Percentiles rank a stretch among this genome's conserved stretches.
Conservation (phyloP, 768 basidiomycete genomes). For the Suillus paluster region DNA sequence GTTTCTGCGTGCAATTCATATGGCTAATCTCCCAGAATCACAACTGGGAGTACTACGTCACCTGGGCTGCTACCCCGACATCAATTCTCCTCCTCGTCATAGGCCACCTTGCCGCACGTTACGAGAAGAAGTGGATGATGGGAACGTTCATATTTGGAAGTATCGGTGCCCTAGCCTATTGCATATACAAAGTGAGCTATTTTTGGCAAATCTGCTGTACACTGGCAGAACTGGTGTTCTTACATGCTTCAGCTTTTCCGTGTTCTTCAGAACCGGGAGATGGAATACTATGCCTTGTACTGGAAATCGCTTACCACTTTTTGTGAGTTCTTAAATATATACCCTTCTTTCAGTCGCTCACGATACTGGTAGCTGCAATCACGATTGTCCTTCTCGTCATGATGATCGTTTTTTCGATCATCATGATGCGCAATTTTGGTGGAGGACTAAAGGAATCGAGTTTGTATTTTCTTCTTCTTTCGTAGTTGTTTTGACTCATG, state of each 20-base stretch:
- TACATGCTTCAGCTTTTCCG: conserved; percentile 63
- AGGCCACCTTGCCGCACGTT: conserved; percentile 87
- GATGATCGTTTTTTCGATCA: conserved; percentile 75
- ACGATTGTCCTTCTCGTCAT: conserved; percentile 76
- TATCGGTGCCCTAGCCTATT: conserved; percentile 84
- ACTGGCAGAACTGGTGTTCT: no score
- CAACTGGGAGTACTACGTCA: conserved; percentile 91
- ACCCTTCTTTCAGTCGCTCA: conserved; percentile 10
- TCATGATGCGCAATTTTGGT: conserved; percentile 89
- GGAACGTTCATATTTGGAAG: conserved; percentile 86
- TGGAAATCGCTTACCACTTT: conserved; percentile 88
- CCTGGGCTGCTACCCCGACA: conserved; percentile 85
- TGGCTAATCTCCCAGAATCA: conserved; percentile 74
- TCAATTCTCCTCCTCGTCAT: conserved; percentile 84
- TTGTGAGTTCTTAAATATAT: conserved; percentile 54
- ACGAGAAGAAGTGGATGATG: conserved; percentile 93
- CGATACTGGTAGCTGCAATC: conserved; percentile 63
- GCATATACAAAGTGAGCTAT: conserved; percentile 80
- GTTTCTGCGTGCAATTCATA: conserved; percentile 89
- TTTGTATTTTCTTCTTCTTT: conserved; percentile 47
- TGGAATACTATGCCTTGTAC: conserved; percentile 60
- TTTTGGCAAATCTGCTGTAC: conserved; percentile 9
- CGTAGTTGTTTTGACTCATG: conserved; percentile 9
- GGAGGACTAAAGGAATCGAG: conserved; percentile 86
- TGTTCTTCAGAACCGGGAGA: conserved; percentile 59